Conservation (phyloP, 345 rosid species). For the Boechera divaricarpa region DNA sequence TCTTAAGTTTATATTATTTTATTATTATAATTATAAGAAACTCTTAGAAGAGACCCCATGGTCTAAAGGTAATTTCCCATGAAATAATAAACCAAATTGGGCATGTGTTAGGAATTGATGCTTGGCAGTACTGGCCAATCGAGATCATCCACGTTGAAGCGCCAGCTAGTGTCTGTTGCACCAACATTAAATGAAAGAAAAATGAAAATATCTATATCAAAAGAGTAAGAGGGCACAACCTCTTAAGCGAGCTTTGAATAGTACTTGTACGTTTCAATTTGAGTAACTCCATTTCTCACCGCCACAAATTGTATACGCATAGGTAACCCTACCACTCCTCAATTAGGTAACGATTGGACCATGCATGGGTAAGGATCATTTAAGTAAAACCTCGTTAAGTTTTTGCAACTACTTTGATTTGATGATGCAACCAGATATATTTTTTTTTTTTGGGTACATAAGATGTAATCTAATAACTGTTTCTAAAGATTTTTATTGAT, state of each 20-base stretch:
- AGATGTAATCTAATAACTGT: background rate
- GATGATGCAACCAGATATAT: slow-evolving; percentile 22
- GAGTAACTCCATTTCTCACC: slow-evolving; percentile 9
- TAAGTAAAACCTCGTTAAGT: slow-evolving; percentile 29
- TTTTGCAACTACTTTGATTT: slow-evolving; percentile 23
- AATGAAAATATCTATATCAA: background rate
- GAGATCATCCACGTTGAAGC: slow-evolving; percentile 23
- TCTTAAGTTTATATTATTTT: no score
- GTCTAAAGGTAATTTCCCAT: background rate
- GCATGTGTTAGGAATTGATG: slow-evolving; percentile 17
- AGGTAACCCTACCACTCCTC: slow-evolving; percentile 9
- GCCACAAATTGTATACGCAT: slow-evolving; percentile 19
- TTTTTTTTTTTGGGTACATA: background rate
- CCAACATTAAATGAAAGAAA: slow-evolving; percentile 31
- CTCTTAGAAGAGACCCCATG: no score
- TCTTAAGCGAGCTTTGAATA: slow-evolving; percentile 25
- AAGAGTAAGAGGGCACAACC: background rate
- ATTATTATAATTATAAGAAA: no score
- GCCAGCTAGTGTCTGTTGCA: slow-evolving; percentile 40
- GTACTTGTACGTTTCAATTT: slow-evolving; percentile 13
- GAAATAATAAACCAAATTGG: slow-evolving; percentile 19
- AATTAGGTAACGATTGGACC: slow-evolving; percentile 34
- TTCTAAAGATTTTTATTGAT: background rate
- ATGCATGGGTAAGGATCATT: slow-evolving; percentile 21
- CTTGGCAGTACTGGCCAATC: slow-evolving; percentile 23